Evolutionary conservation across 2,329 filamentous ascomycete species (phyloP).

Genomic region (Aspergillus awamori): DNA sequence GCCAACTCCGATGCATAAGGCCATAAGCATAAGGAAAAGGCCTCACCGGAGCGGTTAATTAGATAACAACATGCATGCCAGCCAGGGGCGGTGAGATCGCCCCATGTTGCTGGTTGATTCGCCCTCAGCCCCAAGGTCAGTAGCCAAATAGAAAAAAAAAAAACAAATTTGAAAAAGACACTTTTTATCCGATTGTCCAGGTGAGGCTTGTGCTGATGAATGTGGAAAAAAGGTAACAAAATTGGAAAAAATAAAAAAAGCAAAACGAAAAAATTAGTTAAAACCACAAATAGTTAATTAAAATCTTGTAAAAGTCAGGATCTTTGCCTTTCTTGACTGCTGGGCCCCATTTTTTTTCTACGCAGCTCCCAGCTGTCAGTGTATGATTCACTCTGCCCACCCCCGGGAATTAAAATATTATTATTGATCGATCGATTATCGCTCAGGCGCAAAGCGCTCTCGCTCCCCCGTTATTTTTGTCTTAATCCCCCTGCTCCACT

Average conservation of each 20-base stretch:
- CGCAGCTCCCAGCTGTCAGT: slow-evolving; percentile 4
- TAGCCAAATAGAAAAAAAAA: background rate
- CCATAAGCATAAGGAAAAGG: slow-evolving; percentile 4
- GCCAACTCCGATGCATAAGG: slow-evolving; percentile 3
- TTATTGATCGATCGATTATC: slow-evolving; percentile 17
- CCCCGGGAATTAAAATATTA: slow-evolving; percentile 3
- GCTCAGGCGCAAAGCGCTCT: background rate
- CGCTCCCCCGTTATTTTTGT: slow-evolving; percentile 22
- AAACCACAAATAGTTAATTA: background rate
- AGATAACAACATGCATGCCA: slow-evolving; percentile 4
- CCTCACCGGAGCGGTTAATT: slow-evolving; percentile 11
- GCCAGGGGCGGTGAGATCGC: slow-evolving; percentile 15
- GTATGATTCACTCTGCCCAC: slow-evolving; percentile 3
- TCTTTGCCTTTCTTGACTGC: background rate
- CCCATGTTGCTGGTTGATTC: slow-evolving; percentile 7
- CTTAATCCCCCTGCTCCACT: slow-evolving; percentile 26
- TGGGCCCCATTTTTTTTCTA: background rate
- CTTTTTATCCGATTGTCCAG: slow-evolving; percentile 13
- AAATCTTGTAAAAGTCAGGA: background rate
- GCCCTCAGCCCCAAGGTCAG: background rate
- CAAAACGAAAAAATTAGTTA: background rate
- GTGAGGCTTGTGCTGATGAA: background rate
- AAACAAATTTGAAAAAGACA: slow-evolving; percentile 2
- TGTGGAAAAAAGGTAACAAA: background rate
- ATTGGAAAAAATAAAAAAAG: background rate